Base-by-base conservation (phyloP, 495 filamentous ascomycete genomes). In the Astrocystis sublimbata region DNA sequence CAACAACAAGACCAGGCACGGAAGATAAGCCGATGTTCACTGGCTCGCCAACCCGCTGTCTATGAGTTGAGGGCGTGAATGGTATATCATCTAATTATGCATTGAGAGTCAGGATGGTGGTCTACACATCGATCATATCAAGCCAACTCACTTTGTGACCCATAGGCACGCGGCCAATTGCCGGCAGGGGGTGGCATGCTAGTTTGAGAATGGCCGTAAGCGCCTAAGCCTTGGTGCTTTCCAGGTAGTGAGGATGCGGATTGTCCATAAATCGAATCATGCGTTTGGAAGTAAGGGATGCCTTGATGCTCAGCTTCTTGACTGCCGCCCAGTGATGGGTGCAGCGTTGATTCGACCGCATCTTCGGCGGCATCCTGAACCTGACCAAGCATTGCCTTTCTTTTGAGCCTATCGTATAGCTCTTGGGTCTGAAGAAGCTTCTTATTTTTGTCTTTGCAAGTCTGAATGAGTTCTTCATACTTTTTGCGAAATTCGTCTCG, bases 381-480 rank as follows among this genome's bases (percentile, higher is more conserved):
- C 30, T 89, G 86, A 8, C 85, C 82, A 26, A 83, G 75, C 79
- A 92, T 85, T 4, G 87, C 84, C 54, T 87, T 85, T 24, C 86
- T 82, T 73, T 96, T 97, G 45, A 96, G 78, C 33, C 88, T 83
- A 64, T 92, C 88, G 63, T 96, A 97, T 6, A 96, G 83, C 64
- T 93, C 90, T 64, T 92, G 91, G 19, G 87, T 88, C 58, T 92
- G 88, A 4, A 86, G 76, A n/a, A 91, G 82, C 60, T 90, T 89
- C 42, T 85, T 86, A 60, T 77, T 87, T 68, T 96, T 96, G 33
- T 93, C 89, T 42, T 84, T 81, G 61, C 87, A 86, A 2, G 85
- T 79, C 50, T 87, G 81, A 28, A 82, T 78, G 3, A 97, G 79
- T 17, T 94, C 91, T 30, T 90, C 83, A 57, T 92, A 92, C 71